Conservation (phyloP, 2,329 filamentous ascomycete species). For the Intubia oerlemansii region DNA sequence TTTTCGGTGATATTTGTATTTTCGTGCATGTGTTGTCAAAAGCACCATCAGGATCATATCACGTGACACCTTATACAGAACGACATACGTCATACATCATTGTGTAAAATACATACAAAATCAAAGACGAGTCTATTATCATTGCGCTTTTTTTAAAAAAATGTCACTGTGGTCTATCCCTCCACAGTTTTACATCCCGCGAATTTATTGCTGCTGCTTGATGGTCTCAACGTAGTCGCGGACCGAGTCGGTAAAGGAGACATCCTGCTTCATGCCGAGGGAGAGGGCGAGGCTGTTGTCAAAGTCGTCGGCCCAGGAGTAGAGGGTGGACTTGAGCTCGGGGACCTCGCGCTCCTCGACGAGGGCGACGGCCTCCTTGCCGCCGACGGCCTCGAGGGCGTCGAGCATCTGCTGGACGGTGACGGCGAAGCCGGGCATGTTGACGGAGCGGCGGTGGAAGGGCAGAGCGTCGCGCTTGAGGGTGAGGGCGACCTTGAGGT, state of each 20-base stretch:
- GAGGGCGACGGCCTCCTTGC: constrained; percentile 19
- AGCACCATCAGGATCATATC: no score
- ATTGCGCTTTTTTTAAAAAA: no score
- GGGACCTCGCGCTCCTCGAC: constrained; percentile 25
- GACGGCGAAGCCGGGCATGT: constrained; percentile 24
- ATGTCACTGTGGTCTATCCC: no score
- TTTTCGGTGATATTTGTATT: no score
- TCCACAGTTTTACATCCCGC: no score
- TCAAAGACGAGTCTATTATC: no score
- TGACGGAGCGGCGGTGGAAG: constrained; percentile 19
- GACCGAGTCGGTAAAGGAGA: constrained; percentile 24
- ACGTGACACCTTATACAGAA: no score
- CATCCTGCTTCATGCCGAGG: constrained; percentile 21
- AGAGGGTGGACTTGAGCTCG: constrained; percentile 23
- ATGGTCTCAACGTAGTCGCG: no score
- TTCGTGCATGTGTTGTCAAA: no score
- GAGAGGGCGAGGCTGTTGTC: constrained; percentile 21
- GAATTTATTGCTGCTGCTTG: no score
- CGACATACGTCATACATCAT: no score
- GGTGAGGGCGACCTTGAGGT: constrained; percentile 19
- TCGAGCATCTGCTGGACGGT: constrained; percentile 28
- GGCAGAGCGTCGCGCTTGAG: constrained; percentile 13
- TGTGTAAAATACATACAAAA: no score
- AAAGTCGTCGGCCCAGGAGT: constrained; percentile 26
- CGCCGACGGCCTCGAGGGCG: constrained; percentile 23